phyloP scores from a whole-genome alignment of 148 eudicot genomes.

The Rhododendron mucronatum region DNA sequence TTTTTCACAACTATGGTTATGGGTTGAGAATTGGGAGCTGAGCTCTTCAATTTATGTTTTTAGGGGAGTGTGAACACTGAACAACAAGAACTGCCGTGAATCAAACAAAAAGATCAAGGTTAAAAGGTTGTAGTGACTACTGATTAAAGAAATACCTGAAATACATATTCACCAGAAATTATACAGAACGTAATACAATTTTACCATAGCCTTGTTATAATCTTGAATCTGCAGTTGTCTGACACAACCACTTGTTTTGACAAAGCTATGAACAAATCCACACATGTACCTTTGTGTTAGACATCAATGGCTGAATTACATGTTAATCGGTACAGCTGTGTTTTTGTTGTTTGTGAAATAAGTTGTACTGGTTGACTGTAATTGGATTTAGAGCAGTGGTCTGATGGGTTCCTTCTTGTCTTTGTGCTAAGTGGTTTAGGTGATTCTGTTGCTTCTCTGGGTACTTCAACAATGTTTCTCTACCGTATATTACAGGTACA shows the following conservation, averaged over 20 bases:
- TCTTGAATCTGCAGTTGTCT: background rate
- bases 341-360: background rate
- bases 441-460: background rate
- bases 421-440: background rate
- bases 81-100: background rate
- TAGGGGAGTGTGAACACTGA: background rate
- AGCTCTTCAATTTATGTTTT: background rate
- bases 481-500: slow-evolving; percentile 36
- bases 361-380: background rate
- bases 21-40: background rate
- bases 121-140: background rate
- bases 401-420: background rate
- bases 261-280: background rate
- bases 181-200: background rate
- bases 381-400: background rate
- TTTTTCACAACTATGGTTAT: background rate
- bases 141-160: background rate
- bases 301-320: background rate
- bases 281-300: background rate
- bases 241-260: background rate
- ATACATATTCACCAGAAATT: background rate
- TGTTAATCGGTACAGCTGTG: background rate
- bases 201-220: background rate
- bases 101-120: background rate
- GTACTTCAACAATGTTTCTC: background rate